Conservation (phyloP, 306 rosid genomes). For the Cicer cuneatum region DNA sequence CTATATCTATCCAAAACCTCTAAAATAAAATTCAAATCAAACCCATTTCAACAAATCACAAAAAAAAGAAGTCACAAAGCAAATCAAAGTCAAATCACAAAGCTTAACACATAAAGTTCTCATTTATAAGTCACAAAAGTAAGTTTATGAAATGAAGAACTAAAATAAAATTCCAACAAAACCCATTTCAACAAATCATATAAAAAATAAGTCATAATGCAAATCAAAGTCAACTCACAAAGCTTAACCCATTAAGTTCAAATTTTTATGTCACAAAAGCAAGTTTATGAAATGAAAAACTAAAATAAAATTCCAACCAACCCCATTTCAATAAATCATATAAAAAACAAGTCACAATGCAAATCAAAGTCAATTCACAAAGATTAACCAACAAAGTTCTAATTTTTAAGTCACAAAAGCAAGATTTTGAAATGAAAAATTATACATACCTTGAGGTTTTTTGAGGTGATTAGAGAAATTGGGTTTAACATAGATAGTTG, state of each 20-base stretch:
- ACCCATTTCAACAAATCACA: constrained; percentile 44
- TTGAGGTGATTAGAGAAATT: constrained; percentile 55
- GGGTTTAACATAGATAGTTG: constrained; percentile 71
- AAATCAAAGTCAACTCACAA: constrained; percentile 9
- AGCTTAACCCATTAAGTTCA: constrained; percentile 16
- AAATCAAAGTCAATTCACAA: constrained; percentile 10
- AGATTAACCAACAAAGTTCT: constrained; percentile 8
- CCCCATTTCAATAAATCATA: neutral
- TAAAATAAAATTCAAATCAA: constrained; percentile 39
- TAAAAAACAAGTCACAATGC: neutral
- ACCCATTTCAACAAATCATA: constrained; percentile 3
- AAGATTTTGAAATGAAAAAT: neutral
- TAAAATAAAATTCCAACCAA: neutral
- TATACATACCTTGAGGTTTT: constrained; percentile 56
- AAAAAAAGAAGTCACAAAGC: constrained; percentile 32
- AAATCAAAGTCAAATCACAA: constrained; percentile 39
- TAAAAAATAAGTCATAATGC: neutral
- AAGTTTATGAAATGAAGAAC: constrained; percentile 2
- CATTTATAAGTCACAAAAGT: neutral
- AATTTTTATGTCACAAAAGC: neutral
- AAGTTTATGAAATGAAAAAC: constrained; percentile 7
- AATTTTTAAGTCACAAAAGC: constrained; percentile 1
- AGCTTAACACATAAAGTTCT: constrained; percentile 25
- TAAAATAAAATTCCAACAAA: neutral
- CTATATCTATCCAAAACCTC: constrained; percentile 85